Conservation (phyloP, 225 moss, liverwort and hornwort species). For the Physcomitrellopsis africana region DNA sequence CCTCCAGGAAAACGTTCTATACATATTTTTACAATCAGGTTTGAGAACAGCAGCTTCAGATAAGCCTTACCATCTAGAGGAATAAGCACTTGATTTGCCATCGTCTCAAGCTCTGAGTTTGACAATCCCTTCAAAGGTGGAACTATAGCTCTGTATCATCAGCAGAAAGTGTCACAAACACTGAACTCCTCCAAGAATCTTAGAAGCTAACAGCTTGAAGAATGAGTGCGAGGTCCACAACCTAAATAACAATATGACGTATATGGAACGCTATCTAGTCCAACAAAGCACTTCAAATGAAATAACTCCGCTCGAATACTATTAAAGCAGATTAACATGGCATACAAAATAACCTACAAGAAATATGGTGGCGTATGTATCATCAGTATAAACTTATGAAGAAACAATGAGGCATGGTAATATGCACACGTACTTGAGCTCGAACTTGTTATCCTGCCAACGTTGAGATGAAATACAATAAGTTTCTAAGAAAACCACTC, state of each 20-base stretch:
- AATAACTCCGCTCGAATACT: background rate
- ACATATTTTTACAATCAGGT: background rate
- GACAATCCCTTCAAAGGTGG: slow-evolving; percentile 85
- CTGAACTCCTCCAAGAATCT: background rate
- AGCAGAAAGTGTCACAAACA: slow-evolving; percentile 31
- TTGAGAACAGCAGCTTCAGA: background rate
- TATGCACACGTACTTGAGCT: slow-evolving; percentile 55
- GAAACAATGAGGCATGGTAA: slow-evolving; percentile 12
- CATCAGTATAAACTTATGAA: slow-evolving; percentile 1
- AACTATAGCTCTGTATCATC: slow-evolving; percentile 59
- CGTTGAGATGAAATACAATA: slow-evolving; percentile 28
- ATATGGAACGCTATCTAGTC: background rate
- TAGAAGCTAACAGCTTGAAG: slow-evolving; percentile 20
- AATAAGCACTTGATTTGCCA: slow-evolving; percentile 69
- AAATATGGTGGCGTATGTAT: slow-evolving; percentile 10
- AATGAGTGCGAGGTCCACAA: background rate
- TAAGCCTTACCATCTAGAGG: slow-evolving; percentile 72
- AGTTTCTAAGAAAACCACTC: slow-evolving; percentile 26
- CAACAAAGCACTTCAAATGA: background rate
- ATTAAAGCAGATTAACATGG: background rate
- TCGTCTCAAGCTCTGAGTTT: slow-evolving; percentile 61
- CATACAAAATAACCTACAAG: background rate
- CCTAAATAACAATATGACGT: background rate
- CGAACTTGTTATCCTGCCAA: slow-evolving; percentile 73
- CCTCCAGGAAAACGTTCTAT: background rate